Conservation (phyloP, 495 filamentous ascomycete genomes). For the Bathelium albidoporum region DNA sequence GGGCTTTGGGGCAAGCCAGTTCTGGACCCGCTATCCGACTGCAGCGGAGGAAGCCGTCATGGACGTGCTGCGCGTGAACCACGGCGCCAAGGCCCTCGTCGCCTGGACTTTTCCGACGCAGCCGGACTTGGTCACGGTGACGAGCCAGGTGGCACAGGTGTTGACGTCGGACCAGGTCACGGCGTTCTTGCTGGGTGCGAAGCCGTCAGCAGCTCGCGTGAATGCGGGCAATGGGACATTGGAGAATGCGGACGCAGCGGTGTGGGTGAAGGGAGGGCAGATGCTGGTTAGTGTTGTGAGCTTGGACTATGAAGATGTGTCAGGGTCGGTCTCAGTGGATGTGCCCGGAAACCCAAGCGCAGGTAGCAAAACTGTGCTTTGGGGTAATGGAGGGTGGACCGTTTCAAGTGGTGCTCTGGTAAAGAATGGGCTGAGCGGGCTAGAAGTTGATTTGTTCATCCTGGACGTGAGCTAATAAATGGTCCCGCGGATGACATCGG, state of each 20-base stretch:
- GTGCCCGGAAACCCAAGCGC: conserved; percentile 5
- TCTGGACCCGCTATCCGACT: conserved; percentile 50
- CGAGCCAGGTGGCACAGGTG: conserved; percentile 37
- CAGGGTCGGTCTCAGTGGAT: conserved; percentile 1
- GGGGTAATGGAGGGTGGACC: conserved; percentile 9
- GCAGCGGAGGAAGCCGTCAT: conserved; percentile 47
- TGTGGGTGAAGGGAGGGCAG: conserved; percentile 8
- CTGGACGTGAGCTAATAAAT: not conserved
- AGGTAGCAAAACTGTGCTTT: conserved; percentile 6
- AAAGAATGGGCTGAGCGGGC: conserved; percentile 4
- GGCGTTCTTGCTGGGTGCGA: conserved; percentile 34
- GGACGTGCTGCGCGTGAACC: conserved; percentile 51
- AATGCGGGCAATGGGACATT: conserved; percentile 12
- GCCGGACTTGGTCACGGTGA: conserved; percentile 32
- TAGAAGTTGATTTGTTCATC: conserved; percentile 10
- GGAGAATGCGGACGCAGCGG: conserved; percentile 11
- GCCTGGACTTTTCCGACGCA: conserved; percentile 46
- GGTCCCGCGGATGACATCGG: not conserved
- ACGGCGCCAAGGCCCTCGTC: conserved; percentile 44
- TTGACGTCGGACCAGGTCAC: conserved; percentile 31
- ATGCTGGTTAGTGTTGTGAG: conserved; percentile 11
- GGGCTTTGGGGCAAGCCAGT: conserved; percentile 52
- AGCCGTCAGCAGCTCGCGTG: conserved; percentile 9
- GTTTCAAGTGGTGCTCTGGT: conserved; percentile 7
- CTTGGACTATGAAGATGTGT: conserved; percentile 8